These are phyloP conservation scores for Alloteropsis semialata DNA, from an alignment of 176 grass and related monocot species.

Conservation along the genomic window DNA sequence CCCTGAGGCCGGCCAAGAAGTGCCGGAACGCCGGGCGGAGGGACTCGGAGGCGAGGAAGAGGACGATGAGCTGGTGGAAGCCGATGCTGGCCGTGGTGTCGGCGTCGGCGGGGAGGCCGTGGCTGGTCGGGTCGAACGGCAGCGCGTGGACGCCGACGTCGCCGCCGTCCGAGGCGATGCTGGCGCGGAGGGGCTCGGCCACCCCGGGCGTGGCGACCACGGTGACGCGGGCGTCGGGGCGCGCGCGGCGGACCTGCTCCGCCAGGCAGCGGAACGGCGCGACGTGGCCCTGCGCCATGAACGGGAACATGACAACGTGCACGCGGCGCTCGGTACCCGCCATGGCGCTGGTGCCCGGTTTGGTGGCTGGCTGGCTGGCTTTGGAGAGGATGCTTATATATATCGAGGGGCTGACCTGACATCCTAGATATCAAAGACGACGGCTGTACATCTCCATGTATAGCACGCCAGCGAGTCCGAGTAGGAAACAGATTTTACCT, in stretches of 20 bases:
- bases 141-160: constrained; percentile 28
- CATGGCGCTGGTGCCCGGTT: not conserved
- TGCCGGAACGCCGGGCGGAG: constrained; percentile 35
- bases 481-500: no score
- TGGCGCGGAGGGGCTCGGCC: not conserved
- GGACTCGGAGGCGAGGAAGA: constrained; percentile 40
- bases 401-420: no score
- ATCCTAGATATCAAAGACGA: no score
- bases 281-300: constrained; percentile 47
- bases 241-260: not conserved
- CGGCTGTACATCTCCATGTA: no score
- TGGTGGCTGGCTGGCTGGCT: not conserved
- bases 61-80: constrained; percentile 23
- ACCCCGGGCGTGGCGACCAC: constrained; percentile 15
- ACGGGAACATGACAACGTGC: constrained; percentile 43
- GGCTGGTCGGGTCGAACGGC: constrained; percentile 8
- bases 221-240: constrained; percentile 21
- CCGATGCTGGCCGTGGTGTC: not conserved
- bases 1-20: constrained; percentile 20
- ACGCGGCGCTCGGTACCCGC: not conserved
- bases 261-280: constrained; percentile 36
- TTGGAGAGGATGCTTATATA: not conserved
- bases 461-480: no score
- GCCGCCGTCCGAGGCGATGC: not conserved
- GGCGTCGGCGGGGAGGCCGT: constrained; percentile 22